Percentiles rank a stretch among this genome's conserved stretches.
Conservation (phyloP, 2,329 filamentous ascomycete genomes). For the Didymella arachidicola region DNA sequence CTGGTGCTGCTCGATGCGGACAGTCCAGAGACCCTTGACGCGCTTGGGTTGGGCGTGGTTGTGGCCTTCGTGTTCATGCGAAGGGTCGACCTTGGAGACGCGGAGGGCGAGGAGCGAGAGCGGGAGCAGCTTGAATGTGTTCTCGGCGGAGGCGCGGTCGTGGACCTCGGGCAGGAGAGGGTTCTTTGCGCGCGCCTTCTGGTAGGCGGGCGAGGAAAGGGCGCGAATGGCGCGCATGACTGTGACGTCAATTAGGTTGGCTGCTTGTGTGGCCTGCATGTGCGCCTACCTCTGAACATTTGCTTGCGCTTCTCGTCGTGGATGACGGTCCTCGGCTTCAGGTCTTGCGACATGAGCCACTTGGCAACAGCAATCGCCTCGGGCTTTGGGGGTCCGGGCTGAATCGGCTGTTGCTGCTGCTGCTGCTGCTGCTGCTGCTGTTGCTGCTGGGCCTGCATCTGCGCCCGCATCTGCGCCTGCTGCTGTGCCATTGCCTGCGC, state of each 20-base stretch:
- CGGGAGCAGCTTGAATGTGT: conserved; percentile 92
- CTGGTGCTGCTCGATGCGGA: conserved; percentile 95
- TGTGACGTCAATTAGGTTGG: conserved; percentile 47
- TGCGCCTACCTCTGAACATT: conserved; percentile 83
- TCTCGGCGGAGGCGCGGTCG: conserved; percentile 87
- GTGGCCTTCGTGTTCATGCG: conserved; percentile 72
- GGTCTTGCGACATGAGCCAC: conserved; percentile 81
- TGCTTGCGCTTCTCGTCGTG: conserved; percentile 96
- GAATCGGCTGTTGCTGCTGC: conserved; percentile 65
- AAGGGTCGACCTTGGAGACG: conserved; percentile 78
- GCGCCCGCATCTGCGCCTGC: conserved; percentile 52
- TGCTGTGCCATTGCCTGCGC: conserved; percentile 64
- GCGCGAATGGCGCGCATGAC: conserved; percentile 96
- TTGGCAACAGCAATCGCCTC: conserved; percentile 87
- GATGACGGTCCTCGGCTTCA: conserved; percentile 91
- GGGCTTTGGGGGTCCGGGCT: conserved; percentile 83
- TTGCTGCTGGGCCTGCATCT: conserved; percentile 44
- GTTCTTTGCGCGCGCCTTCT: conserved; percentile 88
- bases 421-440: conserved; percentile 52
- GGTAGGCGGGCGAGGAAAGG: conserved; percentile 86
- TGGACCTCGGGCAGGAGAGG: conserved; percentile 85
- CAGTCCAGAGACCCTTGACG: conserved; percentile 94
- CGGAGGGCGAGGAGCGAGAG: conserved; percentile 92
- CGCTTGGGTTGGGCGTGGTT: conserved; percentile 72
- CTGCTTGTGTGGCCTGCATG: background rate